Conservation (phyloP, 2,329 filamentous ascomycete genomes). For the Canariomyces notabilis region DNA sequence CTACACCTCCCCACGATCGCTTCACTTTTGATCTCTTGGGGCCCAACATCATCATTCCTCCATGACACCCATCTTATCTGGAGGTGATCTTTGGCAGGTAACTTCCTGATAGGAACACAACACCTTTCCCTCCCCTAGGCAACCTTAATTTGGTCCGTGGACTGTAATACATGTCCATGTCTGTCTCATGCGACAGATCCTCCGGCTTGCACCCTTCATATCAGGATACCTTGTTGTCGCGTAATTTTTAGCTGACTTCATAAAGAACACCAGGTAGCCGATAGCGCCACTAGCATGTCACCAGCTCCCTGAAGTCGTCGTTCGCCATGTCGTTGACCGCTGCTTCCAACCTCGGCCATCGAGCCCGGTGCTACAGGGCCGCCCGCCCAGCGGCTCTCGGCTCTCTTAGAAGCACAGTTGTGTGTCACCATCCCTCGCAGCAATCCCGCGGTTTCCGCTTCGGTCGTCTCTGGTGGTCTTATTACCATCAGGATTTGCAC, state of each 20-base stretch:
- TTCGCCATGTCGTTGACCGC: constrained; percentile 32
- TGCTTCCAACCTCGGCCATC: constrained; percentile 27
- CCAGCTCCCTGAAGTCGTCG: neutral
- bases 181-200: neutral
- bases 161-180: neutral
- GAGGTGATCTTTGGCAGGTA: constrained; percentile 13
- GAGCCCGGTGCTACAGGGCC: constrained; percentile 25
- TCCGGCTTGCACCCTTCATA: neutral
- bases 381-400: constrained; percentile 11
- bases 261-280: constrained; percentile 16
- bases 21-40: neutral
- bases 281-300: constrained; percentile 15
- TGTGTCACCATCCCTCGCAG: constrained; percentile 33
- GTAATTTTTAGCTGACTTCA: neutral
- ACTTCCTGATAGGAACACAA: constrained; percentile 16
- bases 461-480: constrained; percentile 40
- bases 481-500: constrained; percentile 37
- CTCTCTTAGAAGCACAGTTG: constrained; percentile 13
- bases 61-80: constrained; percentile 13
- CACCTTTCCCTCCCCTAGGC: constrained; percentile 4
- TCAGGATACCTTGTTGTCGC: neutral
- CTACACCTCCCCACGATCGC: neutral
- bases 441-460: constrained; percentile 47
- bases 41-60: neutral
- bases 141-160: too few relatives aligned